These are phyloP conservation scores for Ceratobasidium sp. DNA, from an alignment of 1,284 basidiomycete genomes.

Conservation along the genomic window DNA sequence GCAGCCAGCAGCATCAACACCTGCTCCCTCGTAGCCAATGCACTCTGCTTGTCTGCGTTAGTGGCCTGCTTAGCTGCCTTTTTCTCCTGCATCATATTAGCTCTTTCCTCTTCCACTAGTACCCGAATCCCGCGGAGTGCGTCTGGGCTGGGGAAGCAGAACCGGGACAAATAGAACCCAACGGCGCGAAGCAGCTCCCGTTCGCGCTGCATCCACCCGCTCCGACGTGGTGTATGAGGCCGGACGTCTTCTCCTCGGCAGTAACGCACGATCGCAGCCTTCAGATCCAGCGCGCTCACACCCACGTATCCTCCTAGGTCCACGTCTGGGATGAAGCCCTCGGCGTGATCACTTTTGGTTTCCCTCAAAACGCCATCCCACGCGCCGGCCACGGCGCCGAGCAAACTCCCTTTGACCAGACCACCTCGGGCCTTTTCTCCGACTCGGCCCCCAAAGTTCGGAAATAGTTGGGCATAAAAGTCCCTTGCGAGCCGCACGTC, in stretches of 20 bases:
- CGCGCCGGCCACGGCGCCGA: conserved; percentile 33
- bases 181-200: conserved; percentile 42
- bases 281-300: conserved; percentile 29
- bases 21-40: conserved; percentile 19
- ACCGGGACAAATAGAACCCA: conserved; percentile 35
- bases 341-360: neutral
- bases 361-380: conserved; percentile 39
- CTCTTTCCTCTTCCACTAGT: conserved; percentile 34
- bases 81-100: conserved; percentile 14
- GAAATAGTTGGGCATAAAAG: conserved; percentile 39
- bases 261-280: conserved; percentile 29
- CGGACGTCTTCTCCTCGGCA: conserved; percentile 39
- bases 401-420: conserved; percentile 31
- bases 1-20: conserved; percentile 34
- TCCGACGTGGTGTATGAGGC: conserved; percentile 18
- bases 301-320: conserved; percentile 39
- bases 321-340: neutral
- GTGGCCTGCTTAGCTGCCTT: neutral
- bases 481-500: conserved; percentile 37
- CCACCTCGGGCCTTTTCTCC: conserved; percentile 44
- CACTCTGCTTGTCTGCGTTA: conserved; percentile 15
- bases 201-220: conserved; percentile 42
- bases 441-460: conserved; percentile 40
- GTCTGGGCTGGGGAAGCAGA: conserved; percentile 38
- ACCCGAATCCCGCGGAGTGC: conserved; percentile 32